Conservation (phyloP, 1,139 yeast genomes). For the Debaryomyces sp. region DNA sequence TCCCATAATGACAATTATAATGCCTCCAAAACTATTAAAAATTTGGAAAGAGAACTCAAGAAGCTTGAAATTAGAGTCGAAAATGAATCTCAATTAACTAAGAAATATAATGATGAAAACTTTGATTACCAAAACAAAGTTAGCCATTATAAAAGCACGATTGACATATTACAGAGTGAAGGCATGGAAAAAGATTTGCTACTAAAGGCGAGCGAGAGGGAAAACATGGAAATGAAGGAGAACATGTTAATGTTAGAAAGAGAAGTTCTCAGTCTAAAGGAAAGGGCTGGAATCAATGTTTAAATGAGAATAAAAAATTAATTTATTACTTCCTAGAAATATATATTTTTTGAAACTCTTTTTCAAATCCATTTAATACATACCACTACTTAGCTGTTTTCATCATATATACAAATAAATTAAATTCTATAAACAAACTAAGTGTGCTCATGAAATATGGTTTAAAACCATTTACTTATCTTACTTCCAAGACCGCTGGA, state of each 20-base stretch:
- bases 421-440: conserved; percentile 2
- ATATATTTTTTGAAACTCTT: not conserved
- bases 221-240: conserved; percentile 54
- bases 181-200: conserved; percentile 45
- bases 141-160: conserved; percentile 36
- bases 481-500: conserved; percentile 15
- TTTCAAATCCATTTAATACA: not conserved
- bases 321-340: not conserved
- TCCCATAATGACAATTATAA: conserved; percentile 35
- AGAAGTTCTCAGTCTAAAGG: conserved; percentile 67
- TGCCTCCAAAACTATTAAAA: conserved; percentile 33
- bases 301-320: not conserved
- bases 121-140: conserved; percentile 49
- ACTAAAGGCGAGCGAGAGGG: conserved; percentile 37
- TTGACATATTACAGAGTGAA: conserved; percentile 39
- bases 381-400: not conserved
- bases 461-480: conserved; percentile 25
- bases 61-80: conserved; percentile 40
- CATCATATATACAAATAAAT: conserved; percentile 7
- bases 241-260: conserved; percentile 57
- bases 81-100: conserved; percentile 40
- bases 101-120: conserved; percentile 51
- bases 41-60: conserved; percentile 35
- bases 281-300: conserved; percentile 24
- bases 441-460: not conserved